Percentiles rank a stretch among this genome's conserved stretches.
Conservation (phyloP, 331 rosid species). For the Malus hybrid region DNA sequence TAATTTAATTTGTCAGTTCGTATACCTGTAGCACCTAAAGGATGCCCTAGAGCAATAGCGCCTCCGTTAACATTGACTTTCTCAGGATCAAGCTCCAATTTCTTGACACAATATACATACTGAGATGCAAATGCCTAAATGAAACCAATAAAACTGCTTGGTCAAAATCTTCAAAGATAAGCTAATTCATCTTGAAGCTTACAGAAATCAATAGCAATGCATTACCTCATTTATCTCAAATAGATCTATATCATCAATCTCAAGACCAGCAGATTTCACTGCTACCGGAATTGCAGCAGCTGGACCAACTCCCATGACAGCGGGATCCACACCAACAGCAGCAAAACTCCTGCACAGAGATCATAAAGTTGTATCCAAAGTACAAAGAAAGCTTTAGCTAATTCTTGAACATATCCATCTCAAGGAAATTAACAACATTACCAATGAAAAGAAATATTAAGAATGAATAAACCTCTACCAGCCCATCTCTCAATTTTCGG, state of each 20-base stretch:
- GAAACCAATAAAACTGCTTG: constrained; percentile 8
- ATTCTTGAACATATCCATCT: not conserved
- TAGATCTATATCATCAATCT: constrained; percentile 52
- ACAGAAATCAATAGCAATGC: not conserved
- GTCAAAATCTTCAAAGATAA: not conserved
- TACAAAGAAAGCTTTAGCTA: not conserved
- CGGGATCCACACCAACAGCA: constrained; percentile 94
- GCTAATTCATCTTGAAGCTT: not conserved
- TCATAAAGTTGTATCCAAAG: constrained; percentile 5
- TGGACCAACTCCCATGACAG: constrained; percentile 93
- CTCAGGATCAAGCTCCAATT: constrained; percentile 63
- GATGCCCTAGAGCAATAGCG: constrained; percentile 94
- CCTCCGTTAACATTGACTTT: constrained; percentile 93
- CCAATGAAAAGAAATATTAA: not conserved
- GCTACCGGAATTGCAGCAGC: constrained; percentile 91
- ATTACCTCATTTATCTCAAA: constrained; percentile 85
- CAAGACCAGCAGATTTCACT: constrained; percentile 84
- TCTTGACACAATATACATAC: constrained; percentile 68
- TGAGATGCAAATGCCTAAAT: constrained; percentile 92
- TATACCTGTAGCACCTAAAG: constrained; percentile 85
- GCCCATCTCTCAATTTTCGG: not conserved
- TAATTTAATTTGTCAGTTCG: not conserved
- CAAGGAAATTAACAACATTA: not conserved
- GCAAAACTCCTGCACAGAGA: constrained; percentile 63
- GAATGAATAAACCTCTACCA: not conserved